Evolutionary conservation across 768 basidiomycete genomes (phyloP).

Genomic region (Pholiota microspora): DNA sequence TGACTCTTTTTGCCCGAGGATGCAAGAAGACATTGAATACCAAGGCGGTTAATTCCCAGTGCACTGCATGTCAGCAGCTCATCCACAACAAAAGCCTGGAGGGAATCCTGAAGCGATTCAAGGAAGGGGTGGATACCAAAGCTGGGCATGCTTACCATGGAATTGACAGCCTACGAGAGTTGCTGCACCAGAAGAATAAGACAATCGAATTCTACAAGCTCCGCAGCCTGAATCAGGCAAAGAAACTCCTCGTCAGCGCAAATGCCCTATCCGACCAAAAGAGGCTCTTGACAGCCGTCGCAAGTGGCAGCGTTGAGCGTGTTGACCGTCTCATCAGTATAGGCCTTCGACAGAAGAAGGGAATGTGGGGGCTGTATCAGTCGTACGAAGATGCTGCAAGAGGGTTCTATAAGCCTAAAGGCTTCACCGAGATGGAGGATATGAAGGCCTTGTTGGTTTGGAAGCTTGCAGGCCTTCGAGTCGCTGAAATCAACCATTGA

Average conservation of each 20-base stretch:
- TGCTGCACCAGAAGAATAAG: constrained; percentile 9
- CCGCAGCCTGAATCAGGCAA: constrained; percentile 15
- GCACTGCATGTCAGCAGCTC: not conserved
- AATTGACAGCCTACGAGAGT: constrained; percentile 10
- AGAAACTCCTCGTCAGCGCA: constrained; percentile 10
- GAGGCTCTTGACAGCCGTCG: constrained; percentile 16
- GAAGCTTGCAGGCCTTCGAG: constrained; percentile 20
- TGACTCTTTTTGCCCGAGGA: not conserved
- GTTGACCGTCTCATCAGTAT: constrained; percentile 17
- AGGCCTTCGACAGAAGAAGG: constrained; percentile 1
- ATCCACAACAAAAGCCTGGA: not conserved
- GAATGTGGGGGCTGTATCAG: not conserved
- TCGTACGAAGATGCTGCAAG: not conserved
- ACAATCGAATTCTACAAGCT: constrained; percentile 10
- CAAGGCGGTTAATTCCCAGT: not conserved
- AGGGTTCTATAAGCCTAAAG: not conserved
- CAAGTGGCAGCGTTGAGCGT: constrained; percentile 16
- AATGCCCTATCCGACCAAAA: constrained; percentile 16
- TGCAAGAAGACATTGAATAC: not conserved
- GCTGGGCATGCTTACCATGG: constrained; percentile 14
- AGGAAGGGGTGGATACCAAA: constrained; percentile 13
- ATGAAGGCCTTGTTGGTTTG: constrained; percentile 19
- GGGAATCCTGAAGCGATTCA: not conserved
- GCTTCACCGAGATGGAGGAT: constrained; percentile 20
- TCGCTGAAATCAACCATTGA: constrained; percentile 7